These are phyloP conservation scores for Nelumbo lutea DNA, from an alignment of 164 flowering plant species.

Conservation along the genomic window DNA sequence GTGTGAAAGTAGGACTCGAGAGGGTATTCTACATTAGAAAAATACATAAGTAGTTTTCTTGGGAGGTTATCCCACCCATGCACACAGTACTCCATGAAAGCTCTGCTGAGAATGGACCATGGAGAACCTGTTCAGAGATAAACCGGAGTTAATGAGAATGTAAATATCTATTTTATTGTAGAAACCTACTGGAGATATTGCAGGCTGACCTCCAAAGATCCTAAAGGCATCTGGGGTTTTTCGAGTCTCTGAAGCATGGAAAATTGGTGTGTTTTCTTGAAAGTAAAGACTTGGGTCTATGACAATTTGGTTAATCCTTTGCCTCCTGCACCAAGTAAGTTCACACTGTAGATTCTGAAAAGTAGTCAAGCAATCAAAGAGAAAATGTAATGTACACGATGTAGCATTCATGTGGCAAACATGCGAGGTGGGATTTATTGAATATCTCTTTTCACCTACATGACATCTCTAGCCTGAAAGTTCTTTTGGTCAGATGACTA, in stretches of 20 bases:
- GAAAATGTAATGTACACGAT: not conserved
- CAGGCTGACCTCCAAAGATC: conserved; percentile 34
- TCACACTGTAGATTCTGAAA: conserved; percentile 1
- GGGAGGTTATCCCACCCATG: conserved; percentile 55
- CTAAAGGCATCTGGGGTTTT: conserved; percentile 34
- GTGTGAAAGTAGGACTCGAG: conserved; percentile 50
- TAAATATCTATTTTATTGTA: not conserved
- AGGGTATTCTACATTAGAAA: conserved; percentile 33
- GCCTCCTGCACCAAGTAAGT: conserved; percentile 24
- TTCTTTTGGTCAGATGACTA: not conserved
- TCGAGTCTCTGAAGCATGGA: conserved; percentile 27
- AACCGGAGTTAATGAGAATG: not conserved
- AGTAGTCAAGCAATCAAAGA: not conserved
- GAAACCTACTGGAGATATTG: not conserved
- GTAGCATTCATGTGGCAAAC: not conserved
- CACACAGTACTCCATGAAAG: conserved; percentile 41
- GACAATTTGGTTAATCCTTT: conserved; percentile 22
- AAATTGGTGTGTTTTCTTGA: conserved; percentile 17
- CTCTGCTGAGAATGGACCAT: conserved; percentile 39
- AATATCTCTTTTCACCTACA: not conserved
- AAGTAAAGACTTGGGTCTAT: conserved; percentile 33
- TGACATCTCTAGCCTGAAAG: not conserved
- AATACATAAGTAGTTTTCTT: conserved; percentile 46
- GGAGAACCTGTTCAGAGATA: conserved; percentile 33
- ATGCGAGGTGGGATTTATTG: not conserved